Base-by-base conservation (phyloP, 805 yeast genomes). In the Lachancea cidri region DNA sequence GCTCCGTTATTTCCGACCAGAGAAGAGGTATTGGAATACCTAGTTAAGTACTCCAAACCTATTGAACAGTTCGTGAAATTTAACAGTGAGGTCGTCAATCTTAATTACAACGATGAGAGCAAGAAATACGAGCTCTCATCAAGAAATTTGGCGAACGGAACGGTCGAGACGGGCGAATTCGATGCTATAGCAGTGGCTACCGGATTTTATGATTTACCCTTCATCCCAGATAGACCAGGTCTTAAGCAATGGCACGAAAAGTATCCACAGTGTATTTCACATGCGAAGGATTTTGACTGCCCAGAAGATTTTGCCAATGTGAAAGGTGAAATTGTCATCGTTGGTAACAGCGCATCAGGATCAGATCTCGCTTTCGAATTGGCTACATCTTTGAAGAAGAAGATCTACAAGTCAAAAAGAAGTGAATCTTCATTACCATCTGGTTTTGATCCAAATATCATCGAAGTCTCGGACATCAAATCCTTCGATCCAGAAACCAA, bases 321-420 rank as follows among this genome's bases (percentile, higher is more conserved):
- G 17, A 59, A 66, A 33, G 53, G 53, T 11, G 69, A 62, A 24
- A 77, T 81, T 13, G 58, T 86, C 33, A 72, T 85, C 5, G 76
- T 86, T n/a, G 95, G 95, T 0, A 81, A 80, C 51, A 78, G 81
- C 8, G 83, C 93, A 2, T 79, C 87, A 22, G 95, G 91, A 19
- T 74, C 77, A 15, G 95, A 87, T 55, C 66, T 84, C 32, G 75
- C 86, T 2, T 72, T 71, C 42, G 89, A 83, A 54, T 54, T 81
- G 15, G 74, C 79, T 1, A 64, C 67, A 2, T 54, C 44, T 3
- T 63, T 74, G 34, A 60, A 69, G 7, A 66, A 61, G 38, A 58
- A 54, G 5, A 65, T 80, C 11, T 69, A 71, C 52, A 71, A 77
- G 44, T 71, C 81, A 8, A 63, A 70, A 11, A 65, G 83, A 47